These are phyloP conservation scores for Lippia alba DNA, from an alignment of 305 asterid species.

Conservation along the genomic window DNA sequence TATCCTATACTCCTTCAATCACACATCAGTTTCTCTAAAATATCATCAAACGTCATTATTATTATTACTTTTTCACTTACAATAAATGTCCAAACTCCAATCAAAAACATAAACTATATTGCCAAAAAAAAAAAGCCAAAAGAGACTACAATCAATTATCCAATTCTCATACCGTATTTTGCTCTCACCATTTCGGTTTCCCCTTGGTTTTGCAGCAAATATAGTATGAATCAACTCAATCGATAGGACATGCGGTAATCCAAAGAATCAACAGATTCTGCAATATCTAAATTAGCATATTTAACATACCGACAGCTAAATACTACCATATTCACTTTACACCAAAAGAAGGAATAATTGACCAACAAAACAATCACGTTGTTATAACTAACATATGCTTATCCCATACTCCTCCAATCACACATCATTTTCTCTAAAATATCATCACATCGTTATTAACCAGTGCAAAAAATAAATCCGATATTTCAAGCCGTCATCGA, in stretches of 20 bases:
- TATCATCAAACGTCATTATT: too few relatives aligned
- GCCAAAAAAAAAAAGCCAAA: conserved; percentile 8
- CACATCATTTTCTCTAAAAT: background rate
- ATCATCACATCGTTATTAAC: background rate
- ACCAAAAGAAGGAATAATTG: background rate
- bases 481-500: background rate
- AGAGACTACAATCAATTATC: background rate
- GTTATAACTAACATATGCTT: background rate
- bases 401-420: background rate
- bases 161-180: background rate
- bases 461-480: background rate
- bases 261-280: background rate
- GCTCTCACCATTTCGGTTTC: background rate
- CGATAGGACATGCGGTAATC: conserved; percentile 1
- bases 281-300: background rate
- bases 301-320: background rate
- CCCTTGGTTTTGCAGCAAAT: conserved; percentile 4
- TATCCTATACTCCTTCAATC: background rate
- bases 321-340: background rate
- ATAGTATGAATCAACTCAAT: conserved; percentile 4
- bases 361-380: too few relatives aligned
- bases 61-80: background rate
- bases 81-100: background rate
- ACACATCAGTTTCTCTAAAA: conserved; percentile 1
- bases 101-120: background rate